phyloP scores from a whole-genome alignment of 495 filamentous ascomycete genomes.

The Amniculicola lignicola region DNA sequence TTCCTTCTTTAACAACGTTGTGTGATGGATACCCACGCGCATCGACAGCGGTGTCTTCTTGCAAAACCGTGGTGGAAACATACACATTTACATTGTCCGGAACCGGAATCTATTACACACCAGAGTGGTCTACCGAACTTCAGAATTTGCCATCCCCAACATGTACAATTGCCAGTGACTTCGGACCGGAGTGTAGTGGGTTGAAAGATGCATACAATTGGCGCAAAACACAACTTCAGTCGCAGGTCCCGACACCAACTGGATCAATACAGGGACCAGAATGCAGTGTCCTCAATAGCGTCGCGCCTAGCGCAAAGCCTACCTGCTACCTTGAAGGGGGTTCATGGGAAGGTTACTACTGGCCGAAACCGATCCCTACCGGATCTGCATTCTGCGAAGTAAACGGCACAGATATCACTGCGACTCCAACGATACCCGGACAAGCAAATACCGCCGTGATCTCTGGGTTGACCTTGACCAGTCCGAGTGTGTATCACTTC shows the following conservation, averaged over 20 bases:
- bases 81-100: not conserved
- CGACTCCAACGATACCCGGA: slow-evolving; percentile 4
- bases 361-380: not conserved
- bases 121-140: not conserved
- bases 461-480: slow-evolving; percentile 6
- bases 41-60: not conserved
- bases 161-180: not conserved
- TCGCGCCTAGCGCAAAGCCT: not conserved
- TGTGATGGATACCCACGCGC: not conserved
- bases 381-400: not conserved
- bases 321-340: not conserved
- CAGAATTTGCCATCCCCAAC: not conserved
- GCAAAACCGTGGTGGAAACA: not conserved
- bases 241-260: not conserved
- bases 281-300: not conserved
- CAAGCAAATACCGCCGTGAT: slow-evolving; percentile 2
- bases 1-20: not conserved
- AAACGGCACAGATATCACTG: not conserved
- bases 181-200: not conserved
- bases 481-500: slow-evolving; percentile 7
- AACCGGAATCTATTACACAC: not conserved
- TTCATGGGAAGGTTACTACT: slow-evolving; percentile 1
- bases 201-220: not conserved
- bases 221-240: not conserved
- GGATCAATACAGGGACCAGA: not conserved